A percentile compares a stretch with the other conserved stretches of the same genome.
phyloP scores from a whole-genome alignment of 768 basidiomycete genomes.

The Mycena chlorophos region DNA sequence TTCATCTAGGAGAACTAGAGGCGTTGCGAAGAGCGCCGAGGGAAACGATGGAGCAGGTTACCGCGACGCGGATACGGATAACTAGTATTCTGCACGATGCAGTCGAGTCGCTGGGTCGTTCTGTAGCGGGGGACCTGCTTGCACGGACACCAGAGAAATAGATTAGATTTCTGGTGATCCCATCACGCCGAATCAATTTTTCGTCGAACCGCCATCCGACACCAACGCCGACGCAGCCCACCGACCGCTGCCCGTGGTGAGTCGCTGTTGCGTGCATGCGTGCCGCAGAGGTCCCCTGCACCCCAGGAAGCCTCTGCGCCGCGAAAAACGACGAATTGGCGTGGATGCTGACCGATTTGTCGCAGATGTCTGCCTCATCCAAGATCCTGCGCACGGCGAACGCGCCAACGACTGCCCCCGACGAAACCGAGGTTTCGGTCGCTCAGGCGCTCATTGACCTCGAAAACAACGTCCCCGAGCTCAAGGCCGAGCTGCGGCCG shows the following conservation, averaged over 20 bases:
- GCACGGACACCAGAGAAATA: slow-evolving; percentile 14
- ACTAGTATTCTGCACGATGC: slow-evolving; percentile 53
- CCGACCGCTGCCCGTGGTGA: neutral
- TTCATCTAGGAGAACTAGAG: slow-evolving; percentile 45
- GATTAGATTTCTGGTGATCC: slow-evolving; percentile 1
- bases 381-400: slow-evolving; percentile 98
- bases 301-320: neutral
- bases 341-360: neutral
- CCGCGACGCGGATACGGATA: slow-evolving; percentile 50
- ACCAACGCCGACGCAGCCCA: slow-evolving; percentile 11
- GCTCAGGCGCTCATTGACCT: slow-evolving; percentile 97
- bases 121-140: slow-evolving; percentile 44
- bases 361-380: slow-evolving; percentile 70
- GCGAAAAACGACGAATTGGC: neutral
- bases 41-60: slow-evolving; percentile 29
- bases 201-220: slow-evolving; percentile 19
- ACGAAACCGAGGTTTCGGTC: slow-evolving; percentile 88
- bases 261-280: neutral
- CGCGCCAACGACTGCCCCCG: slow-evolving; percentile 84
- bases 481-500: slow-evolving; percentile 93
- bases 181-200: slow-evolving; percentile 7
- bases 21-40: slow-evolving; percentile 15
- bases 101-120: slow-evolving; percentile 55
- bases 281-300: neutral
- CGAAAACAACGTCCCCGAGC: slow-evolving; percentile 96